Evolutionary conservation across 1,284 basidiomycete genomes (phyloP).

Genomic region (Singerocomus inundabilis): DNA sequence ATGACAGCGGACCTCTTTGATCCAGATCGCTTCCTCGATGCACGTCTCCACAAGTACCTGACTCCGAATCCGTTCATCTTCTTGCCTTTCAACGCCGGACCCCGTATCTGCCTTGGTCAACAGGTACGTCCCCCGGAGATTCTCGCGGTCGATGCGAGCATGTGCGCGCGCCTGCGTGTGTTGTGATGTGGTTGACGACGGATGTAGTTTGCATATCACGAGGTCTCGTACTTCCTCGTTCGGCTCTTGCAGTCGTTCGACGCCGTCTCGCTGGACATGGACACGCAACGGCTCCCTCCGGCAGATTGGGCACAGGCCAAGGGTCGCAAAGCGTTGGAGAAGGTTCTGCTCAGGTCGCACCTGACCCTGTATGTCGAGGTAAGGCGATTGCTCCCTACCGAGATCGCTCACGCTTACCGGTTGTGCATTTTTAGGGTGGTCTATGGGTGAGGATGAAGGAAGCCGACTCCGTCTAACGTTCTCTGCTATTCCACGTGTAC

Average conservation of each 20-base stretch:
- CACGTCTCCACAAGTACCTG: constrained; percentile 30
- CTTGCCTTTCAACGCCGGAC: constrained; percentile 49
- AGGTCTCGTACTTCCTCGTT: constrained; percentile 40
- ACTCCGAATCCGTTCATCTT: constrained; percentile 43
- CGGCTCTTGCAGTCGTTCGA: constrained; percentile 40
- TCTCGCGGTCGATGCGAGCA: neutral
- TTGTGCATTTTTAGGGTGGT: constrained; percentile 16
- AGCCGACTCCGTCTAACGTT: neutral
- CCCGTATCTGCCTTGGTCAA: constrained; percentile 49
- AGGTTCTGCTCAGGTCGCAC: constrained; percentile 36
- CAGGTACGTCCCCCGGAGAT: constrained; percentile 29
- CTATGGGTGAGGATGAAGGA: constrained; percentile 30
- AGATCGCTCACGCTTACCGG: neutral
- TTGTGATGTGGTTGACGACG: neutral
- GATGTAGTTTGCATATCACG: constrained; percentile 40
- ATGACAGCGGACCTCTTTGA: constrained; percentile 42
- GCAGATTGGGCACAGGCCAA: constrained; percentile 25
- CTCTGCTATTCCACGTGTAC: neutral
- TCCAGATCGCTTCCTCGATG: constrained; percentile 51
- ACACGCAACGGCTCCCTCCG: constrained; percentile 31
- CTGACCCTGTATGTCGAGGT: constrained; percentile 50
- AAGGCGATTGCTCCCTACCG: neutral
- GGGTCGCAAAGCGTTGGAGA: constrained; percentile 30
- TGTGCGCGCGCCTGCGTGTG: neutral
- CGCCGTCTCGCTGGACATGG: constrained; percentile 31